phyloP scores from a whole-genome alignment of 805 yeast species.

The Schwanniomyces occidentalis region DNA sequence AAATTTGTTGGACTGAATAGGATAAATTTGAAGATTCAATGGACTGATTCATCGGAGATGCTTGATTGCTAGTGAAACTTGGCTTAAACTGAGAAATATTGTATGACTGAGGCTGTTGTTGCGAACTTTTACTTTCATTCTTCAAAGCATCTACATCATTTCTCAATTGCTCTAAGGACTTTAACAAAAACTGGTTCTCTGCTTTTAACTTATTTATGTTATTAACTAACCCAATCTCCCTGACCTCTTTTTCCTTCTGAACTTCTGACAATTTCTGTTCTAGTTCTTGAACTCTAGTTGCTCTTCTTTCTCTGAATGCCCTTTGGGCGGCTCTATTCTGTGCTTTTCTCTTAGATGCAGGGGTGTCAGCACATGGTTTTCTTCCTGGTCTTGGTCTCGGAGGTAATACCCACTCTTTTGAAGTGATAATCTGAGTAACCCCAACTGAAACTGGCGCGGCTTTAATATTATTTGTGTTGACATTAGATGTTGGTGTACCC shows the following conservation, averaged over 20 bases:
- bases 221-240: slow-evolving; percentile 55
- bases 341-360: slow-evolving; percentile 83
- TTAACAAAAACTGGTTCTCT: slow-evolving; percentile 46
- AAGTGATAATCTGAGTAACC: slow-evolving; percentile 52
- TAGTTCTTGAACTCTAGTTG: slow-evolving; percentile 75
- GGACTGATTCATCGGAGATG: slow-evolving; percentile 15
- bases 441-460: not conserved
- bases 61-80: slow-evolving; percentile 12
- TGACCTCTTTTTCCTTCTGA: slow-evolving; percentile 63
- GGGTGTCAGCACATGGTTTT: slow-evolving; percentile 71
- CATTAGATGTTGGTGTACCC: slow-evolving; percentile 10
- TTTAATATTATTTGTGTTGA: not conserved
- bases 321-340: slow-evolving; percentile 94
- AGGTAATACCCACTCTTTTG: slow-evolving; percentile 60
- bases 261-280: slow-evolving; percentile 67
- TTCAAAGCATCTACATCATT: slow-evolving; percentile 26
- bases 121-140: slow-evolving; percentile 5
- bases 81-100: slow-evolving; percentile 7
- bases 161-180: slow-evolving; percentile 44
- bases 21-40: slow-evolving; percentile 27
- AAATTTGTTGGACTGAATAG: slow-evolving; percentile 46
- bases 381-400: slow-evolving; percentile 64
- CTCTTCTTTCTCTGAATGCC: slow-evolving; percentile 85
- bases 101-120: slow-evolving; percentile 1
- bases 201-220: slow-evolving; percentile 49